These are phyloP conservation scores for Penicillium sclerotigenum DNA, from an alignment of 2,329 filamentous ascomycete genomes.

Conservation along the genomic window DNA sequence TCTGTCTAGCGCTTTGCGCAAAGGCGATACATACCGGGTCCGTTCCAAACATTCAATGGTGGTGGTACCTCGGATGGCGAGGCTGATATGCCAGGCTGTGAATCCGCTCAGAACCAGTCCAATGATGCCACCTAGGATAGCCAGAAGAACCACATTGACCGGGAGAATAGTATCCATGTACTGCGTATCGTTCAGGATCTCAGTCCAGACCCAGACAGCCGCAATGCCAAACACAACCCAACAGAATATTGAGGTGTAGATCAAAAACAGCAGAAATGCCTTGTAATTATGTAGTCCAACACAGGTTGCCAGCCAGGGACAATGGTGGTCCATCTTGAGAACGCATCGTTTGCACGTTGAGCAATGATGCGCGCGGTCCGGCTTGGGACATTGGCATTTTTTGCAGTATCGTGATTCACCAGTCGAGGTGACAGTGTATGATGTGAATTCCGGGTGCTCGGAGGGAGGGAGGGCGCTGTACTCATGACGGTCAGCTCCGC, in stretches of 20 bases:
- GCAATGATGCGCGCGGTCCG: constrained; percentile 94
- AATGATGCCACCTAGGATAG: constrained; percentile 85
- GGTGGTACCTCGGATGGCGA: constrained; percentile 76
- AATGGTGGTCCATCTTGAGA: constrained; percentile 99
- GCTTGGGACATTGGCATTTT: constrained; percentile 92
- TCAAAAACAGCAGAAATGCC: constrained; percentile 84
- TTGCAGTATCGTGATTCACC: constrained; percentile 90
- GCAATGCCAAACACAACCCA: constrained; percentile 76
- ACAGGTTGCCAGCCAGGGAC: constrained; percentile 95
- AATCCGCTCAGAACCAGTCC: constrained; percentile 85
- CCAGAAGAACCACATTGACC: constrained; percentile 85
- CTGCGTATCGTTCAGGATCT: constrained; percentile 68
- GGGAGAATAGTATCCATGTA: constrained; percentile 77
- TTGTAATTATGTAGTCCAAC: constrained; percentile 95
- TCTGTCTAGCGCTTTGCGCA: constrained; percentile 67
- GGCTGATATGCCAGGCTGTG: constrained; percentile 83
- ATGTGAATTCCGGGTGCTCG: constrained; percentile 61
- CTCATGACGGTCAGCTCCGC: constrained; percentile 34
- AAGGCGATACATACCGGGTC: constrained; percentile 82
- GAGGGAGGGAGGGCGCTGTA: constrained; percentile 81
- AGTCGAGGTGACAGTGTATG: constrained; percentile 88
- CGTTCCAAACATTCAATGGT: constrained; percentile 97
- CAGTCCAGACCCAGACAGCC: constrained; percentile 77
- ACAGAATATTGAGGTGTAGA: constrained; percentile 85
- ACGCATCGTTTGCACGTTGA: constrained; percentile 92